Evolutionary conservation across 2,329 filamentous ascomycete genomes (phyloP).

Genomic region (Arachnopeziza araneosa): DNA sequence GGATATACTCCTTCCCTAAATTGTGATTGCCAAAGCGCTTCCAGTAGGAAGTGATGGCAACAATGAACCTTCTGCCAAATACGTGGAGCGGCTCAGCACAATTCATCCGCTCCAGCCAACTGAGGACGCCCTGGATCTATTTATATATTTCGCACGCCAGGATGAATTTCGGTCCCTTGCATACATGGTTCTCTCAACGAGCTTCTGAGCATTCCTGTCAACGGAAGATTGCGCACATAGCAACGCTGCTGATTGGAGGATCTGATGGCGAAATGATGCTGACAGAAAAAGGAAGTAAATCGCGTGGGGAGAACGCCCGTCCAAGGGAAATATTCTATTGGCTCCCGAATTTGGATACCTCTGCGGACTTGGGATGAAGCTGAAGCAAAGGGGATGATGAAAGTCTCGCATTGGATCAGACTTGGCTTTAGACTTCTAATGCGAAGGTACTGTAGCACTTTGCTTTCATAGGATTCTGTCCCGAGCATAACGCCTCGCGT

Average conservation of each 20-base stretch:
- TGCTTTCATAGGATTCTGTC: no score
- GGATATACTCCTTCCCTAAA: no score
- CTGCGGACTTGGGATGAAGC: no score
- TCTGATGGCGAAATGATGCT: background rate
- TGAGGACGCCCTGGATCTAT: background rate
- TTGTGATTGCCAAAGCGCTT: no score
- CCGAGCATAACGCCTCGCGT: no score
- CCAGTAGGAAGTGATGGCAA: no score
- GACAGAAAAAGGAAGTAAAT: background rate
- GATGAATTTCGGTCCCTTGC: background rate
- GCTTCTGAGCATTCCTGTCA: background rate
- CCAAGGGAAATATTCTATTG: background rate
- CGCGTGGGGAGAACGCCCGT: background rate
- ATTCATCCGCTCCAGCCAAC: background rate
- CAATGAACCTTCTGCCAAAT: background rate
- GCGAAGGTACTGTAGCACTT: no score
- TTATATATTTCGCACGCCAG: background rate
- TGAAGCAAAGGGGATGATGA: no score
- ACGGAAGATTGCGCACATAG: background rate
- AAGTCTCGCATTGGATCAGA: no score
- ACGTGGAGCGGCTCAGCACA: background rate
- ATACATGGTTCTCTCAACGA: background rate
- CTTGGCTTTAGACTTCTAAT: no score
- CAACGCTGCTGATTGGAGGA: background rate
- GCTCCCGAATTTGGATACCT: background rate